Conservation (phyloP, 371 early-diverging fungal genomes). For the Apophysomyces elegans region DNA sequence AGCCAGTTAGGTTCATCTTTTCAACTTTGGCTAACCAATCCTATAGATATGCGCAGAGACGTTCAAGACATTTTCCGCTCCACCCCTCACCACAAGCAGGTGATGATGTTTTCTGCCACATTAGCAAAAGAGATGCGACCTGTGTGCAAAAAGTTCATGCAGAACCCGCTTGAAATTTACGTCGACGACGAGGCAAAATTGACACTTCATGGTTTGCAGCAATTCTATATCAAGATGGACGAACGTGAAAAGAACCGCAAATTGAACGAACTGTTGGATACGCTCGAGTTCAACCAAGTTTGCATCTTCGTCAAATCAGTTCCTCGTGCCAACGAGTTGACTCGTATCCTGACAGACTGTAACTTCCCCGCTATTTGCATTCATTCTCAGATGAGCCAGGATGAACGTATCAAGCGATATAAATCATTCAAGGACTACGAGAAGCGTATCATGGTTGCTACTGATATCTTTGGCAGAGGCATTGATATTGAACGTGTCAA, state of each 20-base stretch:
- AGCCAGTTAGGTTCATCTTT: too few species aligned
- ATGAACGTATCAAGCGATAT: slow-evolving; percentile 92
- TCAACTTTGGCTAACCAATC: neutral
- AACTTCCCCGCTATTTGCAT: slow-evolving; percentile 96
- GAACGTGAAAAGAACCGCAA: slow-evolving; percentile 94
- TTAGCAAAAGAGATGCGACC: slow-evolving; percentile 91
- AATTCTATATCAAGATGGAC: slow-evolving; percentile 88
- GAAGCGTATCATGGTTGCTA: slow-evolving; percentile 97
- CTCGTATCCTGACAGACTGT: slow-evolving; percentile 86
- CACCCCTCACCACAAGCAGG: slow-evolving; percentile 97
- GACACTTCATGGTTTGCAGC: slow-evolving; percentile 97
- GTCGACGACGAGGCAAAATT: slow-evolving; percentile 99
- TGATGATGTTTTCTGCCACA: slow-evolving; percentile 98
- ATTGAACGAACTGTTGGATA: slow-evolving; percentile 90
- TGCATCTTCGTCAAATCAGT: slow-evolving; percentile 97
- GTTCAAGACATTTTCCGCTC: slow-evolving; percentile 96
- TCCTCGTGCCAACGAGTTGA: slow-evolving; percentile 84
- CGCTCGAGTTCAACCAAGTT: slow-evolving; percentile 96
- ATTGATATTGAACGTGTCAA: slow-evolving; percentile 99
- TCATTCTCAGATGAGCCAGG: slow-evolving; percentile 90
- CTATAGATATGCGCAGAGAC: slow-evolving; percentile 93
- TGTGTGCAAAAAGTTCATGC: slow-evolving; percentile 97
- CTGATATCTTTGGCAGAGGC: slow-evolving; percentile 98
- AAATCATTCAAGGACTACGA: slow-evolving; percentile 95
- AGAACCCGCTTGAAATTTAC: slow-evolving; percentile 95